Evolutionary conservation across 1,284 basidiomycete genomes (phyloP), one percentile per base, ranked within the genome.

Genomic region (Leccinum subrobustum): DNA sequence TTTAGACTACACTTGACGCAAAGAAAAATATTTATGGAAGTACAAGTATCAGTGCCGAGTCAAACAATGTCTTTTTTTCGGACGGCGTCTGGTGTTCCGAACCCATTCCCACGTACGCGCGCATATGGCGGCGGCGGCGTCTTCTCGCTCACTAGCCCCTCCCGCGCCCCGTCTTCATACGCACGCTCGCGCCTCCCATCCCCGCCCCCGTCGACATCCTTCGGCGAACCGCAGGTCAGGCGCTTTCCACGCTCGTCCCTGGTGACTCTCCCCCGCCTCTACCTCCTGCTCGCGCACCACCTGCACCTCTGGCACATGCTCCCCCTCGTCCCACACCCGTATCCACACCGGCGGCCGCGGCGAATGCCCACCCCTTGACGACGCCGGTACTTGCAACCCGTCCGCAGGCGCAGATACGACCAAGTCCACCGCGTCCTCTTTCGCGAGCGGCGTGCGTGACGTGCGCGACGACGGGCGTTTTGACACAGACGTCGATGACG

Each of bases 381-480:
- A 56, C 9, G 71, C 58, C 1, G 72, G 70, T 11, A 66, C 61
- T 4, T 57, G 60, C 16, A 64, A 25, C 11, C 54, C 53, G 6
- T 74, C 64, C 8, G 51, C 42, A 44, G 42, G 47, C 4, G 63
- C 61, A 3, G 70, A 29, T 0, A 75, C 55, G 29, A 73, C 57
- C 29, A 73, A 56, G 33, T 75, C 71, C 4, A 73, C 73, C 9
- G 71, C 71, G 11, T 73, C 71, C 27, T 73, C 72, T 37, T 63
- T 18, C 0, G 60, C 60, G 3, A 73, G 68, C 5, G 71, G 73
- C 1, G 58, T 23, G 35, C 48, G 72, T 6, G 64, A 57, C 6
- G 18, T 0, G 3, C 56, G 58, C 7, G 57, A 58, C 9, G 58
- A 18, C 44, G 44, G 20, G 11, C 42, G 42, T 44, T 18, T 44